Evolutionary conservation across 495 filamentous ascomycete genomes (phyloP).

Genomic region (Aspergillus hancockii): DNA sequence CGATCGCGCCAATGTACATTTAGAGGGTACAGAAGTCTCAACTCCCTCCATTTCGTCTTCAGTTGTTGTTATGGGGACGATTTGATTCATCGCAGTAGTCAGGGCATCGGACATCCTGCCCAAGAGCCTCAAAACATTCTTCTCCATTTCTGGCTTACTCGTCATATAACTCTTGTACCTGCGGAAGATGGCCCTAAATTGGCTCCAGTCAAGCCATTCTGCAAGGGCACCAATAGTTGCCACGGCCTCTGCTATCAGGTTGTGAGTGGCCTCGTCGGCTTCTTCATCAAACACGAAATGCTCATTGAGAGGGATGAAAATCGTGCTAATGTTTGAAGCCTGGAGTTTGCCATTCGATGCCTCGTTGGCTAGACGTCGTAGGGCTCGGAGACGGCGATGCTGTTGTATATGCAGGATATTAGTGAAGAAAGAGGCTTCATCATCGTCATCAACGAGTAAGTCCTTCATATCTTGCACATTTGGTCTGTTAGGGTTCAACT

Average conservation of each 20-base stretch:
- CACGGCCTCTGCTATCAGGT: constrained; percentile 79
- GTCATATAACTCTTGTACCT: constrained; percentile 78
- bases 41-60: constrained; percentile 36
- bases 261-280: constrained; percentile 77
- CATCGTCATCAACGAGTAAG: constrained; percentile 73
- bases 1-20: constrained; percentile 58
- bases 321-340: constrained; percentile 76
- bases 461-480: constrained; percentile 72
- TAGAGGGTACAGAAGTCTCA: constrained; percentile 28
- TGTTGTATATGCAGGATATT: constrained; percentile 91
- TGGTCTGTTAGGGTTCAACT: constrained; percentile 64
- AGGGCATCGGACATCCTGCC: constrained; percentile 79
- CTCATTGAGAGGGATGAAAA: constrained; percentile 89
- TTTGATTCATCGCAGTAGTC: constrained; percentile 49
- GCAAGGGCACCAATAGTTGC: constrained; percentile 71
- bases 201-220: constrained; percentile 83
- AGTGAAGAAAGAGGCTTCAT: constrained; percentile 90
- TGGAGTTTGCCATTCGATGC: constrained; percentile 62
- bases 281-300: constrained; percentile 85
- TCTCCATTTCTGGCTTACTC: constrained; percentile 80
- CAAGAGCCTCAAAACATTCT: constrained; percentile 79
- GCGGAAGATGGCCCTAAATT: constrained; percentile 78
- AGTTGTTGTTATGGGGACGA: constrained; percentile 30
- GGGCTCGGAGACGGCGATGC: constrained; percentile 79
- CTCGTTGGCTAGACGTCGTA: constrained; percentile 70